Evolutionary conservation across 495 filamentous ascomycete species (phyloP), one percentile per base, ranked within the genome.

Genomic region (Hyaloscypha variabilis): DNA sequence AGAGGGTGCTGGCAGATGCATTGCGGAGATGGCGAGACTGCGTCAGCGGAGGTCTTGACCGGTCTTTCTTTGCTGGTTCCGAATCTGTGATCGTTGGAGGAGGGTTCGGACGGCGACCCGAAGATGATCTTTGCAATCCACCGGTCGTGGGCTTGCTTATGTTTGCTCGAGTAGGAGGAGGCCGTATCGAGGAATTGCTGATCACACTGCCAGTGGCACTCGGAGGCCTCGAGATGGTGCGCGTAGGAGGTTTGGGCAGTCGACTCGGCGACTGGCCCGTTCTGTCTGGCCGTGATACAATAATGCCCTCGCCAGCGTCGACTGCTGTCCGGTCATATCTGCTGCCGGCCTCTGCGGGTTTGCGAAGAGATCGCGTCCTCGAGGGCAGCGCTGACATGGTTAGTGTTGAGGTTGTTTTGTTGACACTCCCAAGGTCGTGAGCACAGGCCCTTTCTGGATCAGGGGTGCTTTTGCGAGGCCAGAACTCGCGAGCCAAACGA

Each of bases 321-420:
- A 36, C 19, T 29, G 51, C 51, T 24, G 57, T 10, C 39, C 42
- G 53, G 3, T 56, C 62, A 49, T 25, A 19, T 49, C 52, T 63
- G 19, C 26, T 66, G 19, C 62, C 51, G 8, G 26, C 53, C 29
- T 62, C 67, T 4, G 72, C 42, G 13, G 77, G 77, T 51, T 79
- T 77, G 49, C 81, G 77, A 29, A 82, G 67, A 10, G 81, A 82
- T 24, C 81, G 77, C 51, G 79, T 76, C 50, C 81, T 77, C 64
- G 75, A 62, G 11, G 71, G 68, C 23, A 67, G 53, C 17, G 62
- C 62, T 23, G 71, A 69, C 71, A 73, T 73, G 60, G 58, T 64
- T 5, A 31, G 51, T 51, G 10, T 3, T 52, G 36, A 31, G 21
- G 46, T 31, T 46, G 59, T 62, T 30, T 61, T 62, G 58, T 42